Conservation (phyloP, 1,139 yeast genomes). For the Protomyces inundatus region DNA sequence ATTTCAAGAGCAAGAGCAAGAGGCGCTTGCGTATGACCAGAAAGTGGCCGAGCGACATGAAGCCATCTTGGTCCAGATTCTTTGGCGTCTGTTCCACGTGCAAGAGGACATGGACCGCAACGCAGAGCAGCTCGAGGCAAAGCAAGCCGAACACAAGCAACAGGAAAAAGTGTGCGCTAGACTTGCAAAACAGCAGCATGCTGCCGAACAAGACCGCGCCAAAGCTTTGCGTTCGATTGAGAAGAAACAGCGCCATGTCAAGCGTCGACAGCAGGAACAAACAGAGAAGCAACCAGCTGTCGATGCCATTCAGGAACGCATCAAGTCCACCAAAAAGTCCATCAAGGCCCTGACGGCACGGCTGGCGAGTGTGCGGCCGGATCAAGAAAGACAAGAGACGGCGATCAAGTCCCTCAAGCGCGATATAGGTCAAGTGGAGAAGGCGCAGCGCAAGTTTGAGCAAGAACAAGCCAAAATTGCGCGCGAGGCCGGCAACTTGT, state of each 20-base stretch:
- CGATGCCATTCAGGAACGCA: slow-evolving; percentile 56
- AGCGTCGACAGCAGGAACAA: slow-evolving; percentile 42
- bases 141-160: slow-evolving; percentile 37
- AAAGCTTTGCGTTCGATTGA: slow-evolving; percentile 46
- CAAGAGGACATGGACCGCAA: slow-evolving; percentile 44
- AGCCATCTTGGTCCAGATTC: slow-evolving; percentile 48
- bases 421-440: slow-evolving; percentile 50
- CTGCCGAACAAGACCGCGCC: slow-evolving; percentile 42
- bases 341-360: slow-evolving; percentile 50
- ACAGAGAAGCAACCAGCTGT: slow-evolving; percentile 49
- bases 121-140: slow-evolving; percentile 8
- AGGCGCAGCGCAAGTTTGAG: slow-evolving; percentile 47
- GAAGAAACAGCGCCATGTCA: slow-evolving; percentile 44
- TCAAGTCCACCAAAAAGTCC: slow-evolving; percentile 48
- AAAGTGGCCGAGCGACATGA: slow-evolving; percentile 49
- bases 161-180: slow-evolving; percentile 35
- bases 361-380: slow-evolving; percentile 50
- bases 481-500: slow-evolving; percentile 39
- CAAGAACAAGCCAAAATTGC: slow-evolving; percentile 41
- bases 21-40: slow-evolving; percentile 62
- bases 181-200: slow-evolving; percentile 36
- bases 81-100: slow-evolving; percentile 66
- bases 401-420: slow-evolving; percentile 45
- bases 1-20: slow-evolving; percentile 68
- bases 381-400: slow-evolving; percentile 49